Evolutionary conservation across 2,329 filamentous ascomycete species (phyloP).

Genomic region (Venturiaceae sp.): DNA sequence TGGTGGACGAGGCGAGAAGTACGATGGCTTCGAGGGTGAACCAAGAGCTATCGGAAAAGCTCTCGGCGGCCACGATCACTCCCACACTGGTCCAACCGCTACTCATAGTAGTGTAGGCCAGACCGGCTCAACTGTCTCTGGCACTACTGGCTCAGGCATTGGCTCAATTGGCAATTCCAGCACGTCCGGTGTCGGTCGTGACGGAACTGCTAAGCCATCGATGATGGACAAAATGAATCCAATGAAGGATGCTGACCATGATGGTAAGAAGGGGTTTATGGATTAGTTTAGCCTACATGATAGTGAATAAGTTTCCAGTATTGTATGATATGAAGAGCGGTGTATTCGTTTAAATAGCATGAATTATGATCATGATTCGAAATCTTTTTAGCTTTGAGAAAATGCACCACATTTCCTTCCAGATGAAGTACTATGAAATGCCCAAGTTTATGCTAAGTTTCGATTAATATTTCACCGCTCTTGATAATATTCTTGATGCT

Average conservation of each 20-base stretch:
- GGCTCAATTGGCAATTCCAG: conserved; percentile 11
- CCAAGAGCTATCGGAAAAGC: conserved; percentile 8
- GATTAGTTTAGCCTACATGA: conserved; percentile 20
- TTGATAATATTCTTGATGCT: too few species aligned
- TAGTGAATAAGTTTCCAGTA: too few species aligned
- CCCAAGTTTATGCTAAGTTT: too few species aligned
- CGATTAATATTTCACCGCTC: too few species aligned
- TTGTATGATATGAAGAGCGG: background rate
- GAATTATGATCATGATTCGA: too few species aligned
- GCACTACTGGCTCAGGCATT: conserved; percentile 11
- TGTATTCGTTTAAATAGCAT: too few species aligned
- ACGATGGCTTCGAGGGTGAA: conserved; percentile 50
- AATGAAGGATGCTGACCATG: conserved; percentile 40
- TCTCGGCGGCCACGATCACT: conserved; percentile 5
- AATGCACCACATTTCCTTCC: too few species aligned
- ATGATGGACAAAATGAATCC: conserved; percentile 47
- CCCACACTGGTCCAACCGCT: background rate
- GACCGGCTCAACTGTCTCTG: background rate
- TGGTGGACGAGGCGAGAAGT: conserved; percentile 43
- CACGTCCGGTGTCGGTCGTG: conserved; percentile 9
- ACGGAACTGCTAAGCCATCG: conserved; percentile 31
- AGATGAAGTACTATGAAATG: too few species aligned
- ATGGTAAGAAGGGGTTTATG: conserved; percentile 47
- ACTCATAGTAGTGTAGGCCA: background rate
- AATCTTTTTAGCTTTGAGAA: too few species aligned